Base-by-base conservation (phyloP, 495 filamentous ascomycete genomes). In the Xylaria scruposa region DNA sequence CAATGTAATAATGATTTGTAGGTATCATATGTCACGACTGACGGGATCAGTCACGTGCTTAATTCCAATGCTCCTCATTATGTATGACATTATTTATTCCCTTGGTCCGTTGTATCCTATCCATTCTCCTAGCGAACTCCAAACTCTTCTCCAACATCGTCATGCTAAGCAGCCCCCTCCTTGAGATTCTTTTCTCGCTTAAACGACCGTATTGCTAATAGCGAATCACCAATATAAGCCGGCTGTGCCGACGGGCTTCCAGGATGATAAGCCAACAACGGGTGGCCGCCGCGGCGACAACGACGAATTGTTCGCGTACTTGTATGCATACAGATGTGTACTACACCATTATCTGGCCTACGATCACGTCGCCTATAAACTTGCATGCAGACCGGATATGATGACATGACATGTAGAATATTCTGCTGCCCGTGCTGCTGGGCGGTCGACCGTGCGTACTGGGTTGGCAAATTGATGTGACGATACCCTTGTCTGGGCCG, bases 401-500 rank as follows among this genome's bases (percentile, higher is more conserved):
- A 67, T 67, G 65, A 56, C 65, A 42, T 42, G 65, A 67, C 65
- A 42, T 54, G 33, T 54, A 24, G 31, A 13, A 47, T n/a, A 19
- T 21, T 29, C 44, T 38, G 63, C 46, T 51, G 24, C 42, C 44
- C 21, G 10, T n/a, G 64, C 17, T 54, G 47, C 47, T n/a, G 36
- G 33, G 42, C 65, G 49, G 36, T 56, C 65, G 49, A 67, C 65
- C 65, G 65, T 67, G 65, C 65, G 65, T 49, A 56, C 33, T 56
- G 36, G 47, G 21, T 67, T 24, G 31, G 15, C 53, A 51, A 17
- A 67, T 53, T 40, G 31, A 40, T 38, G 63, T 67, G 24, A 40
- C 63, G 33, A 26, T 53, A 12, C 6, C 13, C 40, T 24, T 67
- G 49, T 31, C 65, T 56, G 33, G 65, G 49, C 65, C 53, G 49